Base-by-base conservation (phyloP, 2,329 filamentous ascomycete species). In the Penicillium sp. region DNA sequence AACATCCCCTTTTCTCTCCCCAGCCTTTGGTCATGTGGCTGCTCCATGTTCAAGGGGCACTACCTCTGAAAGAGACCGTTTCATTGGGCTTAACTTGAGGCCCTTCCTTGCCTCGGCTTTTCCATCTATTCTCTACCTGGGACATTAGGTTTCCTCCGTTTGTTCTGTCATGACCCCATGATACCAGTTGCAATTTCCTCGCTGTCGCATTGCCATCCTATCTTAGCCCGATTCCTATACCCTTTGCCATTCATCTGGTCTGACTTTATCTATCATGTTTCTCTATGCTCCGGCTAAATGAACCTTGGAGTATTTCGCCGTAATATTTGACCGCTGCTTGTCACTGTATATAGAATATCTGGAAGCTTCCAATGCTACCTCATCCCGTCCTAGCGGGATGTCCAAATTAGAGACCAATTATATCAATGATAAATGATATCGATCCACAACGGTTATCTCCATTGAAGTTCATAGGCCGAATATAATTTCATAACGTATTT, bases 141-240 rank as follows among this genome's bases (percentile, higher is more conserved):
- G 31, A 31, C n/a, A 19, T 2, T 45, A 26, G 14, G 37, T 37
- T 31, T 16, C 9, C 52, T 50, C 44, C 29, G 29, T 23, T 39
- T 16, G 21, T 44, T 45, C 39, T 56, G 52, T 63, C 60, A 62
- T 53, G 60, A 60, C 45, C 33, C 55, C 56, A 61, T 52, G 61
- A 59, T 59, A 59, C 50, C 54, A 58, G 43, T 55, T 57, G 44
- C 48, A 56, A 44, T 50, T 53, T 53, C 39, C 35, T 59, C 55
- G 48, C 49, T 54, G 50, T 54, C 33, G 43, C 46, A 59, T 51
- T 46, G 39, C 31, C 27, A n/a, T 39, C 35, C 53, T 19, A 14
- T 53, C 27, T 27, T 49, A 44, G n/a, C 53, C 27, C 26, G 43
- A 35, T 19, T 31, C 57, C 57, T 63, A 64, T 64, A 64, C 62